These are phyloP conservation scores for Parasarocladium wereldwijsianum DNA, from an alignment of 2,329 filamentous ascomycete species.

Conservation along the genomic window DNA sequence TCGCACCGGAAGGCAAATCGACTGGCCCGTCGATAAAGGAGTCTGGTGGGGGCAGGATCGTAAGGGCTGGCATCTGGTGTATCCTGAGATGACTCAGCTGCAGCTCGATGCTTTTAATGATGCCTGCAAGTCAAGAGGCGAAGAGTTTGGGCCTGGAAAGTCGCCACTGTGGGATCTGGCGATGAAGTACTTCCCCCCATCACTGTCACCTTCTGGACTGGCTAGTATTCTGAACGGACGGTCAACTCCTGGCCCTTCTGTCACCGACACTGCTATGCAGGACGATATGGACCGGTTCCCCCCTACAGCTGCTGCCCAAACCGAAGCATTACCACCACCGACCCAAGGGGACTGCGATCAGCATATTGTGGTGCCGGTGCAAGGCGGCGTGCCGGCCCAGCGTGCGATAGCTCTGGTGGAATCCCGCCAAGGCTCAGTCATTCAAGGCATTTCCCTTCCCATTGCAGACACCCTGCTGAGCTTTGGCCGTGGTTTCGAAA, in stretches of 20 bases:
- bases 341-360: conserved; percentile 13
- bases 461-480: conserved; percentile 54
- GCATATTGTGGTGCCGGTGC: conserved; percentile 20
- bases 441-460: conserved; percentile 46
- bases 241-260: conserved; percentile 10
- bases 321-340: conserved; percentile 6
- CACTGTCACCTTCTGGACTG: no score
- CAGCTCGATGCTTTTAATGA: conserved; percentile 40
- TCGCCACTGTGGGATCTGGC: conserved; percentile 39
- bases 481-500: conserved; percentile 60
- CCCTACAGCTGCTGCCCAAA: conserved; percentile 14
- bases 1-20: conserved; percentile 41
- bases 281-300: conserved; percentile 16
- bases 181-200: conserved; percentile 42
- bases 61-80: conserved; percentile 43
- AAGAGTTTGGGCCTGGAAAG: conserved; percentile 37
- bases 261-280: conserved; percentile 9
- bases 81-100: conserved; percentile 48
- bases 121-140: conserved; percentile 33
- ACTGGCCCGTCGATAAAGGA: conserved; percentile 38
- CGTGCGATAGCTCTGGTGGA: conserved; percentile 49
- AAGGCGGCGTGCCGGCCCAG: conserved; percentile 15
- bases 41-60: conserved; percentile 43
- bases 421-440: conserved; percentile 49
- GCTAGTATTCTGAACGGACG: no score